Conservation (phyloP, 2,329 filamentous ascomycete genomes). For the Exophiala sp. region DNA sequence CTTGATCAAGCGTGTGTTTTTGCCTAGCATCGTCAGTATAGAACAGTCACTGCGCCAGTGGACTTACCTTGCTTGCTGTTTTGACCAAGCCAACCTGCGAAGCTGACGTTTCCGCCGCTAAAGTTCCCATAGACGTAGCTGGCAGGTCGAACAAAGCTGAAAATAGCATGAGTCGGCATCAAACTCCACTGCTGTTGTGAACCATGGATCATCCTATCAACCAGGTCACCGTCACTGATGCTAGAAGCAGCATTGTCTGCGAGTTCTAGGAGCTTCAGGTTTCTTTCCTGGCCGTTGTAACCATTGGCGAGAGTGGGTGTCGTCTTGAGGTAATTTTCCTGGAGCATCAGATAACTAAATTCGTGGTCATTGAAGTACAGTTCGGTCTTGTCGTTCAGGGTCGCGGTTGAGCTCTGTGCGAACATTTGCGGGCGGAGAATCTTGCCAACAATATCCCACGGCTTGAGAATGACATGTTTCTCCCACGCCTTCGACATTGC, state of each 20-base stretch:
- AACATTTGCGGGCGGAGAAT: constrained; percentile 88
- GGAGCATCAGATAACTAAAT: constrained; percentile 94
- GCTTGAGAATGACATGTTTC: constrained; percentile 93
- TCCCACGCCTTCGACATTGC: constrained; percentile 97
- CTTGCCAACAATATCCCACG: constrained; percentile 96
- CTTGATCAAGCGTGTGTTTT: constrained; percentile 75
- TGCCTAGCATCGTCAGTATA: constrained; percentile 39
- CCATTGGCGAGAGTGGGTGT: constrained; percentile 65
- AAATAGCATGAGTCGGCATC: constrained; percentile 94
- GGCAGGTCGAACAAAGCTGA: constrained; percentile 88
- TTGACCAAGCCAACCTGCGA: constrained; percentile 91
- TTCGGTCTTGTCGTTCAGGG: constrained; percentile 95
- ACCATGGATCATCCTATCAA: constrained; percentile 97
- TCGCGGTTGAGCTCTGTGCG: constrained; percentile 73
- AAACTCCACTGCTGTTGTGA: constrained; percentile 97
- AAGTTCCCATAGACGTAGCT: constrained; percentile 82
- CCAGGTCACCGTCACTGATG: constrained; percentile 93
- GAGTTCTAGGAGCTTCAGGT: constrained; percentile 79
- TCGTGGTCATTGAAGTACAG: constrained; percentile 99
- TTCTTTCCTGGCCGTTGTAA: constrained; percentile 65
- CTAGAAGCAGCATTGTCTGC: constrained; percentile 86
- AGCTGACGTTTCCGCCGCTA: constrained; percentile 64
- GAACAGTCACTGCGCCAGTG: background rate
- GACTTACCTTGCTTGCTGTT: constrained; percentile 79
- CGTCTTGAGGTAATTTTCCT: constrained; percentile 92